Evolutionary conservation across 2,329 filamentous ascomycete species (phyloP).

Genomic region (Epichloe uncinata): DNA sequence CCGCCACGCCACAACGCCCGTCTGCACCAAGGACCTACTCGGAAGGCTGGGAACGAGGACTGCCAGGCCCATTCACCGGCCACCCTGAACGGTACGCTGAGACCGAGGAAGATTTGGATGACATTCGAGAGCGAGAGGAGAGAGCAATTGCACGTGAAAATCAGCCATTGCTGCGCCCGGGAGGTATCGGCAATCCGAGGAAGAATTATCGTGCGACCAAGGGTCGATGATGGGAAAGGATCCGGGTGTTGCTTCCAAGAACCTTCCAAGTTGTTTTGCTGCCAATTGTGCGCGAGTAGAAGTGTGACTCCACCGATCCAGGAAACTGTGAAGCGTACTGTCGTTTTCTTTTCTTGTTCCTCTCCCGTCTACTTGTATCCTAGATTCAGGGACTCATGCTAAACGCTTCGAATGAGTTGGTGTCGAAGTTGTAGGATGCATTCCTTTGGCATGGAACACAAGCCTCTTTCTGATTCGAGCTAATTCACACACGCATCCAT

Average conservation of each 20-base stretch:
- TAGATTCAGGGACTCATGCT: neutral
- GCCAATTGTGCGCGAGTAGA: neutral
- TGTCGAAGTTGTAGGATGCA: neutral
- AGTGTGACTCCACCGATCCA: too few species aligned
- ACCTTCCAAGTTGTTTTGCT: neutral
- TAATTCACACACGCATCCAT: too few species aligned
- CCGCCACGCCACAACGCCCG: constrained; percentile 19
- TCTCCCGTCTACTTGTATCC: neutral
- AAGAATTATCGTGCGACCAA: constrained; percentile 24
- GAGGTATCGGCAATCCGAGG: constrained; percentile 34
- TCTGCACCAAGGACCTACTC: constrained; percentile 31
- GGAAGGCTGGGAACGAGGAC: constrained; percentile 36
- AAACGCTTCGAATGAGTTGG: neutral
- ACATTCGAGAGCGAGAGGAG: constrained; percentile 37
- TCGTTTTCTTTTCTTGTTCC: neutral
- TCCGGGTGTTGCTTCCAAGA: neutral
- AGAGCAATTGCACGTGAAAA: constrained; percentile 36
- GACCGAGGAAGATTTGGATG: constrained; percentile 36
- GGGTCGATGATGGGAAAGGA: constrained; percentile 1
- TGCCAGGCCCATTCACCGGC: constrained; percentile 36
- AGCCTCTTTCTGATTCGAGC: too few species aligned
- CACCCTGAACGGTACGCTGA: constrained; percentile 39
- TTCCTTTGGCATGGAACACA: neutral
- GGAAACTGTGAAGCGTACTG: neutral
- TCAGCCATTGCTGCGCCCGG: constrained; percentile 35